Base-by-base conservation (phyloP, 2,329 filamentous ascomycete species). In the Scedosporium minutisporum region DNA sequence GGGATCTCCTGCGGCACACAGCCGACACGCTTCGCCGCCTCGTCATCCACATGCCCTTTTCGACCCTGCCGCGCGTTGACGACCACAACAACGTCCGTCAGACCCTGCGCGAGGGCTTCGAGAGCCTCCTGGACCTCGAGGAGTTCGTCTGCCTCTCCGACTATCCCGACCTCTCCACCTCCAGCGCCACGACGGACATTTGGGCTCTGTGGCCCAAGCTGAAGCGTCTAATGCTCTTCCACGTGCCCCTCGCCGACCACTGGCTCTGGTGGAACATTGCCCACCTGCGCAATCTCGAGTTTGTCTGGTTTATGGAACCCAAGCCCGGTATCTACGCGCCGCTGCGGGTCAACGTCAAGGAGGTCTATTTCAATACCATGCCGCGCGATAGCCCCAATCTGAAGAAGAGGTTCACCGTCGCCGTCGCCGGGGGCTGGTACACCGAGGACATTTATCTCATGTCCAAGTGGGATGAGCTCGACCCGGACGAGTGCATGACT, bases 131-230 rank as follows among this genome's bases (percentile, higher is more conserved):
- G 46, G 69, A 66, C 38, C 70, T 83, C 7, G 76, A 82, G 63
- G 78, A 82, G 65, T 79, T 82, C 62, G 75, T 77, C 51, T 78
- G 76, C 66, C 71, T 80, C 21, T 73, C 72, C 6, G 78, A 81
- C 59, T 80, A 81, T 64, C 73, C 80, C 4, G 72, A 71, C n/a
- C 66, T 81, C 62, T 71, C 70, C 58, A 64, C 74, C 29, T 64
- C 68, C 1, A 69, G 73, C 38, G 69, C 71, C 25, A 66, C 71
- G 18, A 71, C 72, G 9, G 73, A 76, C 60, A 67, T 79, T 3
- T 81, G 79, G 79, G 70, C 70, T 41, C 62, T 73, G 9, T 81
- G 78, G 77, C 74, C 74, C 6, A 71, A 73, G 4, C 70, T 82
- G 25, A 70, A 69, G 67, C 72, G 72, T 1, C 69, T 82, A 16